Percentiles rank a stretch among this genome's conserved stretches.
Evolutionary conservation across 768 basidiomycete genomes (phyloP).

Genomic region (Crepidotus variabilis): DNA sequence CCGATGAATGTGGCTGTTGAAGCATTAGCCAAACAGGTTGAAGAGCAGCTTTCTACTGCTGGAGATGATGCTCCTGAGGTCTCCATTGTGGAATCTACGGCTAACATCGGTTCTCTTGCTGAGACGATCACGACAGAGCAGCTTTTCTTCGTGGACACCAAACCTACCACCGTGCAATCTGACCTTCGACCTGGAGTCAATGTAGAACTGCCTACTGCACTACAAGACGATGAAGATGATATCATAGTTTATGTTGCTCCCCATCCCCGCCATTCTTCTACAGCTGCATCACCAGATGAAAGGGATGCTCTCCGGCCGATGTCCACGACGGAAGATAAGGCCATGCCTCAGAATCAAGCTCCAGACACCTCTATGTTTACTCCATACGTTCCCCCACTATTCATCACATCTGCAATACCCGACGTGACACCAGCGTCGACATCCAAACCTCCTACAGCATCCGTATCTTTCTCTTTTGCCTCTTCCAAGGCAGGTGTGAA

Average conservation of each 20-base stretch:
- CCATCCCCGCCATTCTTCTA: conserved; percentile 45
- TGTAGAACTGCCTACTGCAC: conserved; percentile 15
- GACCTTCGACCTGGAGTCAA: conserved; percentile 10
- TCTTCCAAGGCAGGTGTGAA: conserved; percentile 10
- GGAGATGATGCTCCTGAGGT: conserved; percentile 4
- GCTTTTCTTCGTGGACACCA: conserved; percentile 40
- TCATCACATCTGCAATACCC: neutral
- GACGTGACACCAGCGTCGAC: neutral
- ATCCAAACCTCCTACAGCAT: conserved; percentile 18
- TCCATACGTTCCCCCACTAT: conserved; percentile 4
- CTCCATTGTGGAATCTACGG: conserved; percentile 7
- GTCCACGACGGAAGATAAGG: neutral
- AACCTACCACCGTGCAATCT: conserved; percentile 22
- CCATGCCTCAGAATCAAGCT: neutral
- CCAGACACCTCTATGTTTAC: conserved; percentile 6
- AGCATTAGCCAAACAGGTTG: conserved; percentile 15
- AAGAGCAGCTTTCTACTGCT: conserved; percentile 15
- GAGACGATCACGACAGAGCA: neutral
- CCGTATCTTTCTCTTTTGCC: conserved; percentile 31
- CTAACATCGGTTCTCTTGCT: neutral
- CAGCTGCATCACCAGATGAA: neutral
- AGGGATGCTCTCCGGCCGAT: neutral
- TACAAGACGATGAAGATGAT: conserved; percentile 52
- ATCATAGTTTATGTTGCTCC: conserved; percentile 77
- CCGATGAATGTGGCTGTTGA: conserved; percentile 8